Evolutionary conservation across 1,284 basidiomycete genomes (phyloP), one percentile per base, ranked within the genome.

Genomic region (Xerocomus minutiporus): DNA sequence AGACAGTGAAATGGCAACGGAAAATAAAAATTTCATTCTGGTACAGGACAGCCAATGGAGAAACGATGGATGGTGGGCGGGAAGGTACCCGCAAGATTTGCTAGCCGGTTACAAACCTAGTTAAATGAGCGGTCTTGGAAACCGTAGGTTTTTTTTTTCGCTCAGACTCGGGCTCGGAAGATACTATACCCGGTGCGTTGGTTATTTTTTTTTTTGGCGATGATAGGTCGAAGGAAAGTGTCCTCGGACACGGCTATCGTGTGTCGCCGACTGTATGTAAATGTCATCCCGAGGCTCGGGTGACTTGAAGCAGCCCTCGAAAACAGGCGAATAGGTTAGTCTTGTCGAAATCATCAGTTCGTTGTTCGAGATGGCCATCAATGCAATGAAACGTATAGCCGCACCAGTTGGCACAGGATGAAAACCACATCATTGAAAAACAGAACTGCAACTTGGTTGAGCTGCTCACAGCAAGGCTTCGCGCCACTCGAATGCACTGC

Each of bases 401-500:
- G 20, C 17, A 23, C n/a, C 28, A 17, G 8, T 11, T 11, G 12
- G 47, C 39, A 51, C 51, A 52, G 48, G 43, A 45, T 7, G 36
- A 38, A 34, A 40, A 42, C 29, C 47, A 34, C 29, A 52, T 49
- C 42, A 53, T 38, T 20, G 36, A 25, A 41, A 13, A 41, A 26
- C 12, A 12, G 25, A 25, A 26, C 8, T 8, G 11, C 20, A 40
- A 25, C 26, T 28, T 43, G 41, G 41, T 38, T 12, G 46, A 48
- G 29, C 26, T 2, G 3, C 29, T 13, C 12, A 54, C 53, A 47
- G 63, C 56, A 29, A 29, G 7, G 40, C 7, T 28, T 38, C 13
- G 5, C 60, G 39, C n/a, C 38, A 8, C 38, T 36, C 38, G 23
- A 11, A 7, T 17, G 31, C 51, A 32, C 26, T 43, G 45, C 13